Conservation (phyloP, 306 rosid genomes). For the Trifolium dubium region DNA sequence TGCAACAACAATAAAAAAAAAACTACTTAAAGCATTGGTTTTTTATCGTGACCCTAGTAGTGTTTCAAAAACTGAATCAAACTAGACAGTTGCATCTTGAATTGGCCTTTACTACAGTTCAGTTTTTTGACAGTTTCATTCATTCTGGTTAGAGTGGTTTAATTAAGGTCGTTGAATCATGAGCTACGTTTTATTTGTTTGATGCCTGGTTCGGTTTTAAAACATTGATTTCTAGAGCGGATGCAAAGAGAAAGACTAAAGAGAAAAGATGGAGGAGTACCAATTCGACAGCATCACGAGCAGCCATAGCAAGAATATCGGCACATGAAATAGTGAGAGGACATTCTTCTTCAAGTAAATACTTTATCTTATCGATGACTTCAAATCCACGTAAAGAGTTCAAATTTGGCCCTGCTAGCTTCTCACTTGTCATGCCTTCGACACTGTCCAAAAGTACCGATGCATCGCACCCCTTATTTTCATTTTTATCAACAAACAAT, state of each 20-base stretch:
- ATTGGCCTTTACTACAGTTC: no score
- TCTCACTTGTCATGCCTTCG: constrained; percentile 76
- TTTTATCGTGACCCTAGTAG: neutral
- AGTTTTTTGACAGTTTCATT: no score
- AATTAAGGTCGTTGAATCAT: no score
- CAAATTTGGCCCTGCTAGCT: constrained; percentile 74
- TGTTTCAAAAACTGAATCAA: neutral
- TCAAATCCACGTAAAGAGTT: constrained; percentile 75
- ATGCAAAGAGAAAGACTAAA: neutral
- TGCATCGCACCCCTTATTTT: constrained; percentile 86
- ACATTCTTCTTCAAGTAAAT: constrained; percentile 69
- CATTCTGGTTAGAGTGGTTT: no score
- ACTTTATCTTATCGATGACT: constrained; percentile 75
- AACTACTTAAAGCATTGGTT: neutral
- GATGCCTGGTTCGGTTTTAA: neutral
- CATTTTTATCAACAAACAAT: constrained; percentile 3
- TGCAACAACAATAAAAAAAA: neutral
- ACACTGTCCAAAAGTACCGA: constrained; percentile 77
- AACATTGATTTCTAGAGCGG: neutral
- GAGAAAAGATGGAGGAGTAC: constrained; percentile 43
- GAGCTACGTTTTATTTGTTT: no score
- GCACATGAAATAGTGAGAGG: constrained; percentile 86
- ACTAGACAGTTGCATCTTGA: neutral
- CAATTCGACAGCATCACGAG: constrained; percentile 78
- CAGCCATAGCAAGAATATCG: constrained; percentile 79